Evolutionary conservation across 495 filamentous ascomycete genomes (phyloP).

Genomic region (Astrothelium macrocarpum): DNA sequence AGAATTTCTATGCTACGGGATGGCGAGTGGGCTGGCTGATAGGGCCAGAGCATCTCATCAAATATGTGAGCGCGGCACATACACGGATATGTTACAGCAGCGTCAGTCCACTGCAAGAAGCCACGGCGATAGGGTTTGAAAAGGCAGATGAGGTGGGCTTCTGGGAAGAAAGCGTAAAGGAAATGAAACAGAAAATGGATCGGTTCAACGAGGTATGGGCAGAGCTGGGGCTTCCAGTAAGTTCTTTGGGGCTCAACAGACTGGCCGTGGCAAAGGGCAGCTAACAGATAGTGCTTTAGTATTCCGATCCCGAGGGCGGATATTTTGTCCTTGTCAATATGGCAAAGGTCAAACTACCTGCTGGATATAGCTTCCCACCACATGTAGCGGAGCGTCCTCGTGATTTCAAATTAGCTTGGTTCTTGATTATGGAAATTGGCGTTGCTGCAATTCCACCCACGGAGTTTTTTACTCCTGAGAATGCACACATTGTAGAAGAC

Average conservation of each 20-base stretch:
- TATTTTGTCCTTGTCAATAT: conserved; percentile 96
- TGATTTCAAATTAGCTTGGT: conserved; percentile 93
- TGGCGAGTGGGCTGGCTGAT: conserved; percentile 97
- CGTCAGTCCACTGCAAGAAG: conserved; percentile 89
- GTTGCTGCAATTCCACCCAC: conserved; percentile 94
- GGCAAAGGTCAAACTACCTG: conserved; percentile 69
- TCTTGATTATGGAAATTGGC: conserved; percentile 89
- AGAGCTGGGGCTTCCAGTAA: conserved; percentile 71
- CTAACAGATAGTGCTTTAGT: conserved; percentile 33
- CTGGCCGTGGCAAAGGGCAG: conserved; percentile 1
- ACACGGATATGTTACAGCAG: conserved; percentile 94
- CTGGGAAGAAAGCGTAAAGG: conserved; percentile 73
- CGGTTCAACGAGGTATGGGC: conserved; percentile 80
- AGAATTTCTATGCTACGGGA: conserved; percentile 95
- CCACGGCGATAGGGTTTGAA: conserved; percentile 92
- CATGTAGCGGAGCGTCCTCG: conserved; percentile 77
- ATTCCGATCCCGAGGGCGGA: conserved; percentile 87
- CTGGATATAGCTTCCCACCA: conserved; percentile 73
- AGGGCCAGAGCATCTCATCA: conserved; percentile 77
- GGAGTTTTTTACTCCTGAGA: conserved; percentile 84
- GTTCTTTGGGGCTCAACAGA: conserved; percentile 15
- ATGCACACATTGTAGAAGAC: conserved; percentile 78
- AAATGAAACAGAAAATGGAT: conserved; percentile 85
- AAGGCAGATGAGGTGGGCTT: conserved; percentile 74
- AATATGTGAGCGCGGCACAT: conserved; percentile 85